Conservation (phyloP, 441 rosid species). For the Mallotus repandus region DNA sequence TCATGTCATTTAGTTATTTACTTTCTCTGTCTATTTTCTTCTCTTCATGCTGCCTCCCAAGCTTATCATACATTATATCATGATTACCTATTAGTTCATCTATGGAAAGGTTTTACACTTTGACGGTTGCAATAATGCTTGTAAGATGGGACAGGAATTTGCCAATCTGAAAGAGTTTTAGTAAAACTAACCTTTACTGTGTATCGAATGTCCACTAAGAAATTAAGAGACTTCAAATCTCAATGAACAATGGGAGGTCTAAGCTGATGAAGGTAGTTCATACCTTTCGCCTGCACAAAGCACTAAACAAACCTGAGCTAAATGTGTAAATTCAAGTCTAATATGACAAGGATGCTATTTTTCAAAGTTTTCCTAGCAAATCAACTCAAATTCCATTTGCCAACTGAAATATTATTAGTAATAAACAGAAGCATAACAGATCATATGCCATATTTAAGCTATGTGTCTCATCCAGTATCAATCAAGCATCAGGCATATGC, state of each 20-base stretch:
- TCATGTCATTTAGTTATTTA: background rate
- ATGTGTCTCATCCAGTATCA: constrained; percentile 69
- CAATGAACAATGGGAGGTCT: constrained; percentile 96
- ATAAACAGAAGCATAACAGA: constrained; percentile 52
- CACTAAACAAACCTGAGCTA: constrained; percentile 17
- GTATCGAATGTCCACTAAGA: constrained; percentile 80
- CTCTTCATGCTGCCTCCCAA: background rate
- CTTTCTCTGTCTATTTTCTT: background rate
- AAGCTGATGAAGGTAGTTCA: constrained; percentile 91
- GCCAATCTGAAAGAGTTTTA: background rate
- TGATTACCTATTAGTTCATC: background rate
- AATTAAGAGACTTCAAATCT: constrained; percentile 93
- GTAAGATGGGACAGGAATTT: background rate
- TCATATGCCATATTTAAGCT: constrained; percentile 91
- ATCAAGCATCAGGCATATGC: constrained; percentile 65
- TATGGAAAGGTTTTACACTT: background rate
- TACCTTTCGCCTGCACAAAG: constrained; percentile 79
- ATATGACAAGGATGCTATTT: background rate
- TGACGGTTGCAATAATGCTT: background rate
- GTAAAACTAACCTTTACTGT: constrained; percentile 66
- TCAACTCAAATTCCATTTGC: constrained; percentile 7
- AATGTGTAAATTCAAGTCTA: background rate
- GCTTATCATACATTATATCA: background rate
- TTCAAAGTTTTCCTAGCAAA: background rate
- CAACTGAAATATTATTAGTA: constrained; percentile 1